Base-by-base conservation (phyloP, 306 rosid genomes). In the Fragaria iinumae region DNA sequence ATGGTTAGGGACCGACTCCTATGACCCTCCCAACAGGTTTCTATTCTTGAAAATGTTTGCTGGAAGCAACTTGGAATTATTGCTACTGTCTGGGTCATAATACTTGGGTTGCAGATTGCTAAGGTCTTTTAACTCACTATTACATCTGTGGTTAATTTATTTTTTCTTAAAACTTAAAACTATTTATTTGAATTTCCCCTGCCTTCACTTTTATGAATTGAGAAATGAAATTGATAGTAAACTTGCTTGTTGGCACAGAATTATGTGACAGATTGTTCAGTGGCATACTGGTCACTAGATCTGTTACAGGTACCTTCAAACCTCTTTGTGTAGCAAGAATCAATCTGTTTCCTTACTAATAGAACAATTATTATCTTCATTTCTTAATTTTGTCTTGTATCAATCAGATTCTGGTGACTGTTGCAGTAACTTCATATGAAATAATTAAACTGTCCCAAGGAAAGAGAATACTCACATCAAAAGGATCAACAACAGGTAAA, bases 21-120 rank as follows among this genome's bases (percentile, higher is more conserved):
- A 11, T 77, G 45, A 29, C 23, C 34, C 23, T 77, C 79, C 82
- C 53, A 63, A 63, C 84, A 88, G 90, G 91, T 82, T 62, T 12
- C 86, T 48, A 63, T 89, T 32, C 59, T 85, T 69, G 75, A 81
- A 68, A 91, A 91, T 68, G 77, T 91, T 9, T 67, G 32, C 75
- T 89, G 96, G 96, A 89, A 80, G 84, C 91, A 89, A 72, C 72
- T 89, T 43, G 96, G 91, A 74, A 87, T 85, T 74, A 92, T 91
- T 52, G 71, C 45, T 27, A 75, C 77, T 87, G 90, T 91, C 71
- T 91, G 96, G 96, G 17, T 83, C 73, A 72, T 88, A 63, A 85
- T 89, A 68, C 96, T 91, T 69, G 88, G 44, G 18, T n/a, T 91
- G 63, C 93, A 91, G 82, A 89, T 91, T 41, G 83, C 57, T 45